Evolutionary conservation across 1,284 basidiomycete genomes (phyloP).

Genomic region (Naganishia albida): DNA sequence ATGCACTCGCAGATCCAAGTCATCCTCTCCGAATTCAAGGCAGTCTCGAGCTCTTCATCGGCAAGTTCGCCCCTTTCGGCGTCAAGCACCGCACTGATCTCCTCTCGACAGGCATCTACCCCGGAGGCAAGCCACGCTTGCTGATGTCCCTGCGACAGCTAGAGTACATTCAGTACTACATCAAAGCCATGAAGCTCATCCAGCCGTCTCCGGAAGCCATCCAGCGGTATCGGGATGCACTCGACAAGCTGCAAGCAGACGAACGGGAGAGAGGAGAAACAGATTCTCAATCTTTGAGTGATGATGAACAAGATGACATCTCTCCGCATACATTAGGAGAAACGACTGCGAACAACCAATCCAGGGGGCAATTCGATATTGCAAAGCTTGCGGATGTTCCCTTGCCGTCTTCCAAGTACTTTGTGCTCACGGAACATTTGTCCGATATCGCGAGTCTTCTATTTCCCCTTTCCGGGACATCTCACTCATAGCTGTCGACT

Average conservation of each 20-base stretch:
- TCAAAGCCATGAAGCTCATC: constrained; percentile 71
- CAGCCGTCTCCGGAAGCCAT: constrained; percentile 42
- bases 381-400: constrained; percentile 14
- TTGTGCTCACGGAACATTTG: constrained; percentile 22
- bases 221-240: not conserved
- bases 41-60: not conserved
- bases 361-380: not conserved
- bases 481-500: not conserved
- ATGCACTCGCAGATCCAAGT: constrained; percentile 65
- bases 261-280: not conserved
- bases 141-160: constrained; percentile 78
- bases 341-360: not conserved
- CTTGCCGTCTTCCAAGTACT: constrained; percentile 23
- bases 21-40: constrained; percentile 65
- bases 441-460: constrained; percentile 24
- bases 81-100: not conserved
- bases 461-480: not conserved
- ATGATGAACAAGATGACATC: not conserved
- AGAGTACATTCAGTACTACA: constrained; percentile 80
- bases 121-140: constrained; percentile 48
- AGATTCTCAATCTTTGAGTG: not conserved
- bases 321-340: not conserved
- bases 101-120: constrained; percentile 13
- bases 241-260: not conserved
- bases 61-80: not conserved